Conservation (phyloP, 805 yeast genomes). For the Candida tallmaniae region DNA sequence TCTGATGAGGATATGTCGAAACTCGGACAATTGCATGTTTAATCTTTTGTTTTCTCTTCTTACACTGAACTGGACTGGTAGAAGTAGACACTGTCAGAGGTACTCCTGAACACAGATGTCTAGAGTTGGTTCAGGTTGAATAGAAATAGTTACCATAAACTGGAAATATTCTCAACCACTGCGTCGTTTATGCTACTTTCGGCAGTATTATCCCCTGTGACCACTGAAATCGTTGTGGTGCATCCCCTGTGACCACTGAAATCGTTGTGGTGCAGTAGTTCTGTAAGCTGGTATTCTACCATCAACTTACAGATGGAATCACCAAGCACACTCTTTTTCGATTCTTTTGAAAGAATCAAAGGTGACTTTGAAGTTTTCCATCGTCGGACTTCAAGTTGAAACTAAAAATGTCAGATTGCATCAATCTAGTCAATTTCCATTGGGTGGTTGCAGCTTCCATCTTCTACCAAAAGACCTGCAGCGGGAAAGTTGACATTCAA, state of each 20-base stretch:
- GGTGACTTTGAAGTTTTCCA: slow-evolving; percentile 21
- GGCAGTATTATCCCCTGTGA: slow-evolving; percentile 39
- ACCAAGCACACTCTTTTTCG: slow-evolving; percentile 34
- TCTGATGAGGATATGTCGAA: too few species aligned
- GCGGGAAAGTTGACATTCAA: slow-evolving; percentile 47
- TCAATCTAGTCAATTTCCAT: slow-evolving; percentile 42
- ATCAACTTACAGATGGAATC: slow-evolving; percentile 33
- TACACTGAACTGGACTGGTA: background rate
- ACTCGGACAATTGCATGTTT: too few species aligned
- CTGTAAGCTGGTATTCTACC: slow-evolving; percentile 31
- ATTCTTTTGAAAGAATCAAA: slow-evolving; percentile 13
- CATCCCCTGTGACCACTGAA: slow-evolving; percentile 44
- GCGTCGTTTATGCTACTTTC: slow-evolving; percentile 10
- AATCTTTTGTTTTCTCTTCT: too few species aligned
- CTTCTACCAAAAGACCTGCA: slow-evolving; percentile 34
- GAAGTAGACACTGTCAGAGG: too few species aligned
- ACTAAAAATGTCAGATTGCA: slow-evolving; percentile 36
- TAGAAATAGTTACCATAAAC: too few species aligned
- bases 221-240: slow-evolving; percentile 40
- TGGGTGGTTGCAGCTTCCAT: slow-evolving; percentile 40
- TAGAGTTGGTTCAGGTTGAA: too few species aligned
- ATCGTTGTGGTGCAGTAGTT: slow-evolving; percentile 42
- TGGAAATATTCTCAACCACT: slow-evolving; percentile 1
- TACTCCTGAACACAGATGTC: too few species aligned
- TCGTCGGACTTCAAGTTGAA: slow-evolving; percentile 35